These are phyloP conservation scores for Fusarium transvaalense DNA, from an alignment of 2,329 filamentous ascomycete genomes.

Conservation along the genomic window DNA sequence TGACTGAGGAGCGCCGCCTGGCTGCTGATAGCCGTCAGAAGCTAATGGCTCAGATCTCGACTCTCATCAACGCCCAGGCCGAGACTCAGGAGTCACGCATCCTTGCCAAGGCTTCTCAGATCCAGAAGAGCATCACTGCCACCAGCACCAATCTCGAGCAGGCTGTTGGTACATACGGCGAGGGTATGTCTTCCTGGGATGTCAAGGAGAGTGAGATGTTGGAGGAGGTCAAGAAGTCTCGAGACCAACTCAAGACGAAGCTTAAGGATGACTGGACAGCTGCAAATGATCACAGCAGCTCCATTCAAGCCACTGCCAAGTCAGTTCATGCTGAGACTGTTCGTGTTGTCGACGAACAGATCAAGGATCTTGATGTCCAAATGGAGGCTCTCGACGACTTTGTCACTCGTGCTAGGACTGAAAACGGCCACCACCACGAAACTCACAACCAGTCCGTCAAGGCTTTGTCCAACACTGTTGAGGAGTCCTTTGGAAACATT, in stretches of 20 bases:
- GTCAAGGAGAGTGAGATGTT: slow-evolving; percentile 76
- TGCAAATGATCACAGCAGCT: slow-evolving; percentile 83
- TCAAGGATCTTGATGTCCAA: slow-evolving; percentile 86
- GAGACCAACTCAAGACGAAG: slow-evolving; percentile 82
- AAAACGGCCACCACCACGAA: slow-evolving; percentile 83
- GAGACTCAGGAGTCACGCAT: slow-evolving; percentile 80
- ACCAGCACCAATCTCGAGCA: slow-evolving; percentile 75
- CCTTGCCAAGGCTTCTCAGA: slow-evolving; percentile 68
- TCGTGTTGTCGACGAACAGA: slow-evolving; percentile 89
- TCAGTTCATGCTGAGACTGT: slow-evolving; percentile 93
- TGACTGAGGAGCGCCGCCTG: slow-evolving; percentile 81
- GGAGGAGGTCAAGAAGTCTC: slow-evolving; percentile 77
- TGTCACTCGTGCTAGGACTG: slow-evolving; percentile 81
- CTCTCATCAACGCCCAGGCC: slow-evolving; percentile 80
- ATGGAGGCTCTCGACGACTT: slow-evolving; percentile 93
- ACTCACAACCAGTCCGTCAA: slow-evolving; percentile 76
- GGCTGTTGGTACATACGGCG: slow-evolving; percentile 73
- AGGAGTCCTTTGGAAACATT: slow-evolving; percentile 78
- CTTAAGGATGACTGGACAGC: slow-evolving; percentile 88
- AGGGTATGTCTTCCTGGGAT: slow-evolving; percentile 81
- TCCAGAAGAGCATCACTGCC: slow-evolving; percentile 73
- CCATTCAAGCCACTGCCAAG: slow-evolving; percentile 85
- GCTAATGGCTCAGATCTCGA: slow-evolving; percentile 80
- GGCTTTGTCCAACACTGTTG: slow-evolving; percentile 74
- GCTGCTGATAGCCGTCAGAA: slow-evolving; percentile 79